Conservation (phyloP, 2,329 filamentous ascomycete genomes). For the Colletotrichum sansevieriae region DNA sequence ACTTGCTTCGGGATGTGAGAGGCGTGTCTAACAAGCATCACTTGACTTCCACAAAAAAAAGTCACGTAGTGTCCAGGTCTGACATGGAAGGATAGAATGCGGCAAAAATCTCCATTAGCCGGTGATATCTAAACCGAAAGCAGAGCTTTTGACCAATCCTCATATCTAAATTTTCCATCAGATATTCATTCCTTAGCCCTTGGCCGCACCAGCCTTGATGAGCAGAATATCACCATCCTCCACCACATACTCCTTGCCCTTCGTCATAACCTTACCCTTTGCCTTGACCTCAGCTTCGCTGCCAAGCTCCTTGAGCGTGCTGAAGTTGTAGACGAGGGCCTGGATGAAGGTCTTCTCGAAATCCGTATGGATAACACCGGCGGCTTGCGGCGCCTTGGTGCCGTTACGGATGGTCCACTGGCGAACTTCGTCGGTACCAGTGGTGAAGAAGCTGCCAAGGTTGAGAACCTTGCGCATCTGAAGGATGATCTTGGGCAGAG, state of each 20-base stretch:
- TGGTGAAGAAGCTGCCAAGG: slow-evolving; percentile 97
- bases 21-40: too few relatives aligned
- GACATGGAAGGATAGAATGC: not conserved
- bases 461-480: slow-evolving; percentile 95
- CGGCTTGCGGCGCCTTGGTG: slow-evolving; percentile 97
- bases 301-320: slow-evolving; percentile 83
- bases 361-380: slow-evolving; percentile 97
- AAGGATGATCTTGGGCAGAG: slow-evolving; percentile 89
- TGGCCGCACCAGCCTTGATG: slow-evolving; percentile 90
- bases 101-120: slow-evolving; percentile 35
- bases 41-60: not conserved
- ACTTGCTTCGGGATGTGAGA: not conserved
- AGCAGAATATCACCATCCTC: slow-evolving; percentile 86
- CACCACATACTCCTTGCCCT: slow-evolving; percentile 96
- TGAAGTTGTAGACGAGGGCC: slow-evolving; percentile 92
- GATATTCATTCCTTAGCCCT: slow-evolving; percentile 63
- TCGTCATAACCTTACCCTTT: slow-evolving; percentile 97
- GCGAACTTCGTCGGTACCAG: slow-evolving; percentile 92
- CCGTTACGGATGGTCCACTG: slow-evolving; percentile 98
- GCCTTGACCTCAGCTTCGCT: slow-evolving; percentile 91
- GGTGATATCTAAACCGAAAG: slow-evolving; percentile 42
- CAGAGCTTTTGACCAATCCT: slow-evolving; percentile 41
- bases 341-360: slow-evolving; percentile 99
- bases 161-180: slow-evolving; percentile 41
- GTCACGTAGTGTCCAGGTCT: not conserved